Evolutionary conservation across 305 asterid species (phyloP).

Genomic region (Fraxinus paxiana): DNA sequence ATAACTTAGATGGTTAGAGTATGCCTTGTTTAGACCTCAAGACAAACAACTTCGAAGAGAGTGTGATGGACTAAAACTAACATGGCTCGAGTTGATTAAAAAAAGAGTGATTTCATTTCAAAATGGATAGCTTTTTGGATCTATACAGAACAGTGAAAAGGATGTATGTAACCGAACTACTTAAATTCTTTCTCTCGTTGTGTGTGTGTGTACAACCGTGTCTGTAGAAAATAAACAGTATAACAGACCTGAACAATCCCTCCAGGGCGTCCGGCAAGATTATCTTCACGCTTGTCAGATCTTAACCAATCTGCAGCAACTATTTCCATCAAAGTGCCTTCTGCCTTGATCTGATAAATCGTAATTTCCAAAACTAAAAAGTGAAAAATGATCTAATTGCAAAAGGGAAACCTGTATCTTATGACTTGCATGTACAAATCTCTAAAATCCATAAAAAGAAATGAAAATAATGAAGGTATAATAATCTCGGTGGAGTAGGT

Average conservation of each 20-base stretch:
- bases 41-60: not conserved
- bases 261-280: slow-evolving; percentile 62
- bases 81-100: not conserved
- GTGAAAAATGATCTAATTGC: not conserved
- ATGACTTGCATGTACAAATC: not conserved
- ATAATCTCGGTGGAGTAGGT: not conserved
- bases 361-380: slow-evolving; percentile 4
- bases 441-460: not conserved
- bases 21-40: not conserved
- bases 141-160: not conserved
- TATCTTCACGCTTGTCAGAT: slow-evolving; percentile 69
- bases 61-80: not conserved
- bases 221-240: not conserved
- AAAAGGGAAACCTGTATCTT: not conserved
- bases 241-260: slow-evolving; percentile 66
- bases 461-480: not conserved
- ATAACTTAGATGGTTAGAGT: not conserved
- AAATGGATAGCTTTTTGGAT: not conserved
- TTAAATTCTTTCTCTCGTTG: not conserved
- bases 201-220: not conserved
- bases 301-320: slow-evolving; percentile 85
- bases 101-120: not conserved
- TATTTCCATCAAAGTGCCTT: slow-evolving; percentile 62
- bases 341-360: slow-evolving; percentile 59
- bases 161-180: slow-evolving; percentile 6